These are phyloP conservation scores for Hypericum perforatum DNA, from an alignment of 345 rosid genomes.

Conservation along the genomic window DNA sequence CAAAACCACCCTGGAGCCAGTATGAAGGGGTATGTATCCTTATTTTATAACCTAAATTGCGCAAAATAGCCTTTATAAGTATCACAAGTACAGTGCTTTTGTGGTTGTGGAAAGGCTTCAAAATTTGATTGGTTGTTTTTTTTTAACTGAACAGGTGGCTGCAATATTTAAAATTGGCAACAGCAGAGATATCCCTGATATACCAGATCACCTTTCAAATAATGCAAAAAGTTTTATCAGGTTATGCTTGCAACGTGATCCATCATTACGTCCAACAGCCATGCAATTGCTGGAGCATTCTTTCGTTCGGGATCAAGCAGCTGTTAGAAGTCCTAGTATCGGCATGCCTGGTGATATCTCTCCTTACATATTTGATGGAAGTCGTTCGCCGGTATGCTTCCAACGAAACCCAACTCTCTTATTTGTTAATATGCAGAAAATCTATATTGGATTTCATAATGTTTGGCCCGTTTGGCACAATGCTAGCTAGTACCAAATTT, in stretches of 20 bases:
- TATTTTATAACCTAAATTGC: conserved; percentile 4
- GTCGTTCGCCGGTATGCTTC: conserved; percentile 50
- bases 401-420: background rate
- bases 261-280: conserved; percentile 76
- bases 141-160: conserved; percentile 66
- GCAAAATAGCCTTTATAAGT: background rate
- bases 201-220: conserved; percentile 80
- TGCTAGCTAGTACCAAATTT: too few species aligned
- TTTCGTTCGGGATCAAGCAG: conserved; percentile 53
- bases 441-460: background rate
- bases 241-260: conserved; percentile 83
- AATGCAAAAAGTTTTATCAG: conserved; percentile 71
- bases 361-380: conserved; percentile 54
- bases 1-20: conserved; percentile 92
- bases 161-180: conserved; percentile 96
- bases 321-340: conserved; percentile 37
- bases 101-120: conserved; percentile 8
- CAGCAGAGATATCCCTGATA: conserved; percentile 85
- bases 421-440: background rate
- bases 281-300: conserved; percentile 64
- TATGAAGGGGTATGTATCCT: conserved; percentile 79
- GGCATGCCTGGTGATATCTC: conserved; percentile 46
- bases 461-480: too few species aligned
- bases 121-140: conserved; percentile 8
- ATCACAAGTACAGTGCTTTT: background rate